A percentile compares a stretch with the other conserved stretches of the same genome.
These are phyloP conservation scores for Pyrenophora tritici-repentis DNA, from an alignment of 2,329 filamentous ascomycete genomes.

Conservation along the genomic window DNA sequence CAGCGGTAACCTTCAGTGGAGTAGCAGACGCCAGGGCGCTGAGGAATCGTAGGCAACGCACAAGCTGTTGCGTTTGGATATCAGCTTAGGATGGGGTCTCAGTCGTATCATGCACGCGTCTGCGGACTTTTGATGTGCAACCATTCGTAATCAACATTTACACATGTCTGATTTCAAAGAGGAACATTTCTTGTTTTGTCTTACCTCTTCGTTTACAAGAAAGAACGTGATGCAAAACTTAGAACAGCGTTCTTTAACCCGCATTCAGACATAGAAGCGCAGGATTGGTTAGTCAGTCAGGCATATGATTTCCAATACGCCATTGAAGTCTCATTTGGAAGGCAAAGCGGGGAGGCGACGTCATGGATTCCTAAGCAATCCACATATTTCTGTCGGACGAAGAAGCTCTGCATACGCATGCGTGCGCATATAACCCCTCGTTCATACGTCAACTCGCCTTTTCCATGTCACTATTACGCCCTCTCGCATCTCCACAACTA, in stretches of 20 bases:
- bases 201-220: too few relatives aligned
- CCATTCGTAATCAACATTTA: too few relatives aligned
- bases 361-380: conserved; percentile 21
- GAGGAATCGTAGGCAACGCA: too few relatives aligned
- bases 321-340: not conserved
- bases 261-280: not conserved
- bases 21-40: too few relatives aligned
- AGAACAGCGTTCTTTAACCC: too few relatives aligned
- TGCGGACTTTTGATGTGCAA: too few relatives aligned
- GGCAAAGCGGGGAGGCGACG: conserved; percentile 6
- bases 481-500: conserved; percentile 22
- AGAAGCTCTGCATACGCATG: conserved; percentile 1
- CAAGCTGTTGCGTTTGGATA: too few relatives aligned
- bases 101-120: too few relatives aligned
- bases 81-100: too few relatives aligned
- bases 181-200: too few relatives aligned
- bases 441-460: conserved; percentile 11
- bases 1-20: too few relatives aligned
- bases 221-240: not conserved
- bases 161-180: too few relatives aligned
- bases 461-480: conserved; percentile 29
- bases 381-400: not conserved
- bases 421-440: conserved; percentile 33
- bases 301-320: not conserved
- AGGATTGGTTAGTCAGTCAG: not conserved